Evolutionary conservation across 768 basidiomycete species (phyloP), one percentile per base, ranked within the genome.

Genomic region (Kwoniella botswanensis): DNA sequence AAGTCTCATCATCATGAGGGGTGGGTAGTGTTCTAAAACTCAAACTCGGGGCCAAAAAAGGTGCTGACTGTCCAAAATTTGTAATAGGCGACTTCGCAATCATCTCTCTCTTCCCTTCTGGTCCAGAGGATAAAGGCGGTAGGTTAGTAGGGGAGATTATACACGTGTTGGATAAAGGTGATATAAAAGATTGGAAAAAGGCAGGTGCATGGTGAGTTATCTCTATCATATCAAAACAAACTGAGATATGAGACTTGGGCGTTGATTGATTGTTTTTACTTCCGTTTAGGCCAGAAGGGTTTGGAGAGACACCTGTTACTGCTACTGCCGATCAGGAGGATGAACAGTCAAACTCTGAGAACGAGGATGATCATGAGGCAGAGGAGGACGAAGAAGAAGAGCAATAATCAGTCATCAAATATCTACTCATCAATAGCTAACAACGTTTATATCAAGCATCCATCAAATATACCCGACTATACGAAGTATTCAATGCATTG

Each of bases 311-410:
- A 54, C 41, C 68, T 56, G 17, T 50, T 59, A 0, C 67, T 44
- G 26, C 83, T 2, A 69, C 83, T 50, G 78, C 74, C 1, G 35
- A 35, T 58, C 35, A 76, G 65, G 61, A 55, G 35, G 46, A 44
- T 22, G 3, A 26, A n/a, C 42, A 52, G 21, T 60, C 63, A 11
- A 87, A 88, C 9, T 85, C 84, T 5, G 86, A 84, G 17, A 68
- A 72, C 24, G 61, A 70, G 11, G 63, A 43, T 3, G 67, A 69
- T 2, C 29, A 68, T 2, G 62, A 65, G 13, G 59, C 67, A 15
- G 71, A 65, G 43, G 46, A 57, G 18, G 64, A 65, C 0, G 71
- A 71, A 3, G 64, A 68, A 9, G 67, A 60, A 1, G 46, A 63
- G 1, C 46, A 50, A 15, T 18, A 50, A 50, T 50, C 13, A 17